Base-by-base conservation (phyloP, 148 eudicot genomes). In the Persicaria maculosa region DNA sequence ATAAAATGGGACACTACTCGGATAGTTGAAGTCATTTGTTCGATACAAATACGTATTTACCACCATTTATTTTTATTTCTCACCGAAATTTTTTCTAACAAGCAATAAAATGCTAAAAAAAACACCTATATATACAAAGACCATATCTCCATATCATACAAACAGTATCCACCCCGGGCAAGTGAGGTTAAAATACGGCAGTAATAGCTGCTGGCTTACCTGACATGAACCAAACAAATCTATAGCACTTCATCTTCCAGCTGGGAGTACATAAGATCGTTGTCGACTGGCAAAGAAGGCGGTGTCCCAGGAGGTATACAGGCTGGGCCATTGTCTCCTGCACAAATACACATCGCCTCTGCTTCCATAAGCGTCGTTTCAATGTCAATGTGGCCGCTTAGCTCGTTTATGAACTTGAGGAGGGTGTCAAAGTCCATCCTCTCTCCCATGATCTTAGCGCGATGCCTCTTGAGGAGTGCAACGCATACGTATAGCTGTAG, bases 221-320 rank as follows among this genome's bases (percentile, higher is more conserved):
- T 43, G 46, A 65, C n/a, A 15, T 14, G 43, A 40, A 31, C 0
- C 19, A n/a, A 15, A 65, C 40, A 15, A 15, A 57, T 65, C 70
- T 65, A 71, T 2, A 90, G 84, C 54, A 90, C 72, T 52, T 88
- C 89, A 76, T 93, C 98, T 59, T 94, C 97, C 20, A 80, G 88
- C 71, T 90, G 94, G 68, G 91, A 83, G 19, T 87, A 86, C 14
- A 81, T 67, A n/a, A 83, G 79, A 31, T 79, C 86, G 50, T 86
- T 84, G n/a, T 85, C 89, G 5, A 84, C 8, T 0, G 92, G 93
- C 76, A 94, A 64, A 25, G 97, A 88, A 58, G 98, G 98, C 9
- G 96, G 96, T 57, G 98, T 94, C n/a, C 98, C 98, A 6, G 97
- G 97, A 50, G 98, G 98, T 72, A 94, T 92, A 72, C 87, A 86